phyloP scores from a whole-genome alignment of 139 green algal genomes.

The Coelastrella sp. region DNA sequence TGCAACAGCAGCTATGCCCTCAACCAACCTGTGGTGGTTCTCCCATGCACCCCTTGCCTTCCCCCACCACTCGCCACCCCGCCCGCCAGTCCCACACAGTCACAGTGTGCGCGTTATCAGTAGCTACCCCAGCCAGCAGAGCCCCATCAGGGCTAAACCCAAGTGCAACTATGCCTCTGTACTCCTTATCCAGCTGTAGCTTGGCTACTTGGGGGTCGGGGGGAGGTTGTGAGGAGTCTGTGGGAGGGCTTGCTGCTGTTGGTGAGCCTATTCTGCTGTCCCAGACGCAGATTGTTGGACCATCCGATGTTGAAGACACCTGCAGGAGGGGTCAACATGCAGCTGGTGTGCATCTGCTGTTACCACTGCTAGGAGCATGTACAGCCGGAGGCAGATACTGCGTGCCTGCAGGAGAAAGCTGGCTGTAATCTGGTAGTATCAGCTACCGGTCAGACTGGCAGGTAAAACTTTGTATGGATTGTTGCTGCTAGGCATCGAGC shows the following conservation, averaged over 20 bases:
- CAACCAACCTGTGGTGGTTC: slow-evolving; percentile 72
- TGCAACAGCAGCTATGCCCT: not conserved
- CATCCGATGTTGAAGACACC: slow-evolving; percentile 47
- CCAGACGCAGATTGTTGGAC: slow-evolving; percentile 78
- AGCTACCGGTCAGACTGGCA: no score
- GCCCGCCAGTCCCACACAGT: slow-evolving; percentile 81
- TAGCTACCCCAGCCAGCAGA: slow-evolving; percentile 68
- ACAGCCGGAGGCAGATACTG: no score
- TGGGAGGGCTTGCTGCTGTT: slow-evolving; percentile 36
- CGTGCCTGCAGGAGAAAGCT: no score
- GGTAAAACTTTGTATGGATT: not conserved
- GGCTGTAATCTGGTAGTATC: no score
- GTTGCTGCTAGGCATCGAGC: not conserved
- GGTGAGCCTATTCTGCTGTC: slow-evolving; percentile 56
- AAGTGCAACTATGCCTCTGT: slow-evolving; percentile 65
- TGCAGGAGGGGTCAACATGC: not conserved
- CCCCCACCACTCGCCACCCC: slow-evolving; percentile 50
- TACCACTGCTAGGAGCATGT: no score
- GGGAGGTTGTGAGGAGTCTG: slow-evolving; percentile 31
- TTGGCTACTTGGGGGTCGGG: slow-evolving; percentile 48
- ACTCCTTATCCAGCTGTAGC: slow-evolving; percentile 67
- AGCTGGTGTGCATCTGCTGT: no score
- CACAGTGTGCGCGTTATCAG: slow-evolving; percentile 82
- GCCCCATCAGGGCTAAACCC: slow-evolving; percentile 70
- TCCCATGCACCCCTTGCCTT: slow-evolving; percentile 69